phyloP scores from a whole-genome alignment of 2,329 filamentous ascomycete species.

The Penicillium hordei region DNA sequence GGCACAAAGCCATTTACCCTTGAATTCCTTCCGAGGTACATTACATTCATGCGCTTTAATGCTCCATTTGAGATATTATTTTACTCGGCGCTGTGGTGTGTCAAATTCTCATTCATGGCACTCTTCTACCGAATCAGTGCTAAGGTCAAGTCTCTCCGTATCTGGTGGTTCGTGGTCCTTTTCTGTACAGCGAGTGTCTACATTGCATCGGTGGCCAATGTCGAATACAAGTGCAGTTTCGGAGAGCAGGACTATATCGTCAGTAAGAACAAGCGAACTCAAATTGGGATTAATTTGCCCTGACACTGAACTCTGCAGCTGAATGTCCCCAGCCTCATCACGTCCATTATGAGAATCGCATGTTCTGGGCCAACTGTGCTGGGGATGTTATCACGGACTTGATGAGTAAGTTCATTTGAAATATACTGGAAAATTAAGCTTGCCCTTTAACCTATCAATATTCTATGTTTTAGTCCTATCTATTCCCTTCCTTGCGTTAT shows the following conservation, averaged over 20 bases:
- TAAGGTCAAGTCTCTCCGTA: conserved; percentile 14
- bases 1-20: conserved; percentile 5
- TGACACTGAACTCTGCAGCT: conserved; percentile 2
- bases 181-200: conserved; percentile 11
- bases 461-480: conserved; percentile 12
- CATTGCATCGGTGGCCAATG: conserved; percentile 15
- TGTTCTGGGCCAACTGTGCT: conserved; percentile 16
- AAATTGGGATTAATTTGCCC: neutral
- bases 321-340: conserved; percentile 13
- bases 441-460: neutral
- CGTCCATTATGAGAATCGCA: conserved; percentile 19
- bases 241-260: conserved; percentile 13
- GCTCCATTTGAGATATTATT: conserved; percentile 19
- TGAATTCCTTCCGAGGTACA: conserved; percentile 9
- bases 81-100: conserved; percentile 16
- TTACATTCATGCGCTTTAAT: conserved; percentile 13
- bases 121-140: conserved; percentile 20
- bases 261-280: conserved; percentile 6
- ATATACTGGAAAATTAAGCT: neutral
- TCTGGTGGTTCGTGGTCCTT: conserved; percentile 22
- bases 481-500: conserved; percentile 18
- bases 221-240: conserved; percentile 21
- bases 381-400: conserved; percentile 20
- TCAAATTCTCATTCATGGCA: conserved; percentile 22
- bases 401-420: conserved; percentile 12